Conservation (phyloP, 1,284 basidiomycete species). For the Puccinia coronata region DNA sequence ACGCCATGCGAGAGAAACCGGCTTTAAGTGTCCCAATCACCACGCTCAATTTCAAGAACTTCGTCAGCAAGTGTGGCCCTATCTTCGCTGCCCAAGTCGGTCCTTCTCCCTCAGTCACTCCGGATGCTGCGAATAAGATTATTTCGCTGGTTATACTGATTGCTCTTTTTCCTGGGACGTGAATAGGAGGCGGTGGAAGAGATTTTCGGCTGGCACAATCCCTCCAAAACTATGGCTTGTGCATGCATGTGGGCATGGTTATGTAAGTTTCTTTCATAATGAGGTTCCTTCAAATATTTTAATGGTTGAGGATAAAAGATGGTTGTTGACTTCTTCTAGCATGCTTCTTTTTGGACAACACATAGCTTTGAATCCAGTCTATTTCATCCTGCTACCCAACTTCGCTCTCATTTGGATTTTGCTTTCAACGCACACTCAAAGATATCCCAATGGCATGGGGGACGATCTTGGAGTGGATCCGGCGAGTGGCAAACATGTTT, state of each 20-base stretch:
- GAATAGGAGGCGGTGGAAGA: constrained; percentile 24
- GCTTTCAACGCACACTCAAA: constrained; percentile 29
- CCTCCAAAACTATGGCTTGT: constrained; percentile 19
- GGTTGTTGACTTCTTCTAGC: neutral
- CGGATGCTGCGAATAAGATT: too few species aligned
- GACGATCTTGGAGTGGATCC: constrained; percentile 6
- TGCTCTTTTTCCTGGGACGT: neutral
- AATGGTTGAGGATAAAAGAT: neutral
- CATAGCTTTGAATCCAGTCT: constrained; percentile 17
- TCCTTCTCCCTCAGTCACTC: neutral
- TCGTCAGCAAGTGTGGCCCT: constrained; percentile 40
- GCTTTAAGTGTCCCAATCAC: constrained; percentile 36
- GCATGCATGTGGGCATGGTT: constrained; percentile 43
- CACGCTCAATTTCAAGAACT: constrained; percentile 47
- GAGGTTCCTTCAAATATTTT: too few species aligned
- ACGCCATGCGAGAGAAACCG: constrained; percentile 38
- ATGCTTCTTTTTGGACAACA: neutral
- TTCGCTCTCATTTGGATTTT: constrained; percentile 34
- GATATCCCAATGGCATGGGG: constrained; percentile 21
- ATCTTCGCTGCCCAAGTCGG: constrained; percentile 35
- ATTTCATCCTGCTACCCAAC: constrained; percentile 37
- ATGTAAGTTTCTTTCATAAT: constrained; percentile 8
- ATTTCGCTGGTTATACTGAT: neutral
- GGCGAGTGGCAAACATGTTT: neutral
- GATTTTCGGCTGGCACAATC: constrained; percentile 27